These are phyloP conservation scores for Umbelopsis ramanniana DNA, from an alignment of 192 early-diverging fungal species.

Conservation along the genomic window DNA sequence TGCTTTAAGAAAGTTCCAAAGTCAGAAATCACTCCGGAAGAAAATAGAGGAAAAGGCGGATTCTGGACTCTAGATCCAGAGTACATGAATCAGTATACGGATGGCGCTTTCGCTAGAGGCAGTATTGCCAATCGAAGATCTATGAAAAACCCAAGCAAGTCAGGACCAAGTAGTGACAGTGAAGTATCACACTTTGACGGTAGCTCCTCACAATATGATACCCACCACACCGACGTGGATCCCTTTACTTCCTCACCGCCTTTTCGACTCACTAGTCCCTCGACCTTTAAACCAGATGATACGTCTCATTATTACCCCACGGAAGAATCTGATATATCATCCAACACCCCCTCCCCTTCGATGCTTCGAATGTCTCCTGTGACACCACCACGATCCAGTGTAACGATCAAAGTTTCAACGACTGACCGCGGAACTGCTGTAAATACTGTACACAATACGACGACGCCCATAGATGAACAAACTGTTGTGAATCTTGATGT, in stretches of 20 bases:
- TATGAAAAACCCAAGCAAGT: background rate
- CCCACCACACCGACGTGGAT: too few relatives aligned
- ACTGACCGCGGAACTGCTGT: background rate
- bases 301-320: background rate
- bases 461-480: background rate
- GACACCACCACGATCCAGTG: slow-evolving; percentile 17
- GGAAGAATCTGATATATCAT: background rate
- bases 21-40: slow-evolving; percentile 53
- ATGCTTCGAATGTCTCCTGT: slow-evolving; percentile 19
- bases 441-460: slow-evolving; percentile 17
- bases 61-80: slow-evolving; percentile 64
- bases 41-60: slow-evolving; percentile 63
- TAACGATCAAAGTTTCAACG: slow-evolving; percentile 1
- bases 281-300: background rate
- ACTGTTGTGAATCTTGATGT: background rate
- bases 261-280: background rate
- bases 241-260: too few relatives aligned
- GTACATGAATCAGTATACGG: slow-evolving; percentile 39
- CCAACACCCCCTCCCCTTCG: background rate
- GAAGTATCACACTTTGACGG: background rate
- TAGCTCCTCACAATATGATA: too few relatives aligned
- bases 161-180: slow-evolving; percentile 10
- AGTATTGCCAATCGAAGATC: slow-evolving; percentile 25
- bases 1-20: slow-evolving; percentile 77
- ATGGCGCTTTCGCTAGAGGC: slow-evolving; percentile 45